Conservation (phyloP, 192 early-diverging fungal species). For the Hyaloraphidium curvatum region DNA sequence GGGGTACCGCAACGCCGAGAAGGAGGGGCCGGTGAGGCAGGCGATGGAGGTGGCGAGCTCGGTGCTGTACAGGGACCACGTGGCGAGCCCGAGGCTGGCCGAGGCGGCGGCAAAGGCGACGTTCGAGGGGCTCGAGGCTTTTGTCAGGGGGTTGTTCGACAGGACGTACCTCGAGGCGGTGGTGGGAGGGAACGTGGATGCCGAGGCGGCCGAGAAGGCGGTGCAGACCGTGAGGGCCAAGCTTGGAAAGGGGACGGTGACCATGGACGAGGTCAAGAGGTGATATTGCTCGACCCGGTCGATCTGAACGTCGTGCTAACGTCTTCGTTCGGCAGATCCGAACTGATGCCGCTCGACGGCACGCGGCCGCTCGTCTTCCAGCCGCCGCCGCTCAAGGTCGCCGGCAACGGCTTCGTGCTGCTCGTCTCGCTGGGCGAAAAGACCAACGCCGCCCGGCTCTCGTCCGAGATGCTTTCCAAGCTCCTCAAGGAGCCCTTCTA, state of each 20-base stretch:
- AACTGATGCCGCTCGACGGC: background rate
- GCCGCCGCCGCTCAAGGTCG: constrained; percentile 6
- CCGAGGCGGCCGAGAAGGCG: constrained; percentile 6
- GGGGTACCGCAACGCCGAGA: constrained; percentile 11
- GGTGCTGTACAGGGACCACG: background rate
- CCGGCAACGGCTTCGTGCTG: constrained; percentile 19
- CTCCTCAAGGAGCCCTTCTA: constrained; percentile 24
- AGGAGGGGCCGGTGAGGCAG: constrained; percentile 15
- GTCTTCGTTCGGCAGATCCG: constrained; percentile 2
- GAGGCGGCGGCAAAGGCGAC: constrained; percentile 8
- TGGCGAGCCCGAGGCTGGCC: constrained; percentile 5
- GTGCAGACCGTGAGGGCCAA: constrained; percentile 2
- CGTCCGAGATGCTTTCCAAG: constrained; percentile 16
- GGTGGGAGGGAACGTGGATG: constrained; percentile 14
- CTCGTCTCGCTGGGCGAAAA: constrained; percentile 3
- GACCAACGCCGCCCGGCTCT: background rate
- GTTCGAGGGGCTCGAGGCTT: constrained; percentile 7
- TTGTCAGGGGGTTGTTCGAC: constrained; percentile 7
- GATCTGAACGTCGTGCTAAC: background rate
- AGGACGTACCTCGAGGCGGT: constrained; percentile 13
- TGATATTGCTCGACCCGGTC: background rate
- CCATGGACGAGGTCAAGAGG: background rate
- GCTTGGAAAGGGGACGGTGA: constrained; percentile 7
- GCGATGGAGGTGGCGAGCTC: constrained; percentile 9
- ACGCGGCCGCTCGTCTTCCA: constrained; percentile 6